Base-by-base conservation (phyloP, 805 yeast genomes). In the Isabelozyma gotoi region DNA sequence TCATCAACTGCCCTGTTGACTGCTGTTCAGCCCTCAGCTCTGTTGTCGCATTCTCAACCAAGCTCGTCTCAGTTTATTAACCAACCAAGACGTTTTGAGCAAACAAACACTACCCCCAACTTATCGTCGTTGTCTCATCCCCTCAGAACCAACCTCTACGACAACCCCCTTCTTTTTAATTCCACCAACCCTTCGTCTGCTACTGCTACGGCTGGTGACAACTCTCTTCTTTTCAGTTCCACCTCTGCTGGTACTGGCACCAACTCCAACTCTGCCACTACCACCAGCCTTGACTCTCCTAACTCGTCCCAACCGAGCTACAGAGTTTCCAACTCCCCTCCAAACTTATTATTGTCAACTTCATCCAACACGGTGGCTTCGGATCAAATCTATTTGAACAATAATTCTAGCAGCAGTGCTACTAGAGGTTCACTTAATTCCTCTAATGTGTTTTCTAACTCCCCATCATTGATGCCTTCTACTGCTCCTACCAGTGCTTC, bases 201-300 rank as follows among this genome's bases (percentile, higher is more conserved):
- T n/a, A 24, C 29, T 24, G 29, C 29, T 24, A 21, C 27, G 27
- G 29, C n/a, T n/a, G n/a, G n/a, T n/a, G n/a, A n/a, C n/a, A n/a
- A 24, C 4, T n/a, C 29, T 10, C 29, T 24, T 24, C n/a, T 24
- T 24, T 24, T 24, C 29, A 24, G 29, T 24, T 24, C 29, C 29
- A 24, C n/a, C n/a, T n/a, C n/a, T n/a, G n/a, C n/a, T n/a, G n/a
- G n/a, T n/a, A n/a, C n/a, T 7, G 34, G 12, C 11, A 32, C 20
- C 16, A 12, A n/a, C 61, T 11, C 64, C 64, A 19, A 46, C 49
- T 36, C 42, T 53, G 42, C 47, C 57, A 38, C 59, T 59, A 16
- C 53, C 59, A 14, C 45, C 40, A 20, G 45, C 12, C 29, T 24
- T 7, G 29, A 24, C 29, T 34, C 19, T 15, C 37, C 15, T 19